These are phyloP conservation scores for Exophiala xenobiotica DNA, from an alignment of 2,329 filamentous ascomycete genomes.

Conservation along the genomic window DNA sequence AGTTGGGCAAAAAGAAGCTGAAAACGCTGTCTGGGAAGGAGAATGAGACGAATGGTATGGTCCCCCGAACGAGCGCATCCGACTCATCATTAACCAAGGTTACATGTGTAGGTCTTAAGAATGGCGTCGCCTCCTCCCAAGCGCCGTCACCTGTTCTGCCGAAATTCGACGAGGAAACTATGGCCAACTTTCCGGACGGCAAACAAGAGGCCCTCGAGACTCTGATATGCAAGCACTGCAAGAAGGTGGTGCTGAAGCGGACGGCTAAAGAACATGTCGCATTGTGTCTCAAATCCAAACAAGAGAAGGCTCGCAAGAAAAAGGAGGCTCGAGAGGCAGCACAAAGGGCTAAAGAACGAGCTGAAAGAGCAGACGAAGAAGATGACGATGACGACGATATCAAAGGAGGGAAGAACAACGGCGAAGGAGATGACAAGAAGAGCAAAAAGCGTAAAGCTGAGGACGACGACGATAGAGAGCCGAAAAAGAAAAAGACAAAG, in stretches of 20 bases:
- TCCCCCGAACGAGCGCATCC: not conserved
- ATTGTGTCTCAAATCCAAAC: slow-evolving; percentile 80
- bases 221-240: slow-evolving; percentile 90
- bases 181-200: slow-evolving; percentile 77
- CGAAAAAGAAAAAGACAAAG: slow-evolving; percentile 82
- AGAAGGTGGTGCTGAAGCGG: slow-evolving; percentile 76
- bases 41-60: slow-evolving; percentile 36
- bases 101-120: slow-evolving; percentile 17
- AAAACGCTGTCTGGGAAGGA: slow-evolving; percentile 41
- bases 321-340: slow-evolving; percentile 71
- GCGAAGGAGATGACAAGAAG: slow-evolving; percentile 27
- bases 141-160: slow-evolving; percentile 45
- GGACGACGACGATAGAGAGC: slow-evolving; percentile 58
- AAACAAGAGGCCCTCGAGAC: slow-evolving; percentile 53
- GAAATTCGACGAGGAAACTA: slow-evolving; percentile 70
- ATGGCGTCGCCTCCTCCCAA: slow-evolving; percentile 35
- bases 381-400: slow-evolving; percentile 43
- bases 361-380: slow-evolving; percentile 46
- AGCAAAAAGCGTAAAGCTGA: slow-evolving; percentile 34
- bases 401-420: slow-evolving; percentile 49
- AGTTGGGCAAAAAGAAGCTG: slow-evolving; percentile 46
- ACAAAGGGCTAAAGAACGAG: slow-evolving; percentile 58
- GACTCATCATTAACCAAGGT: not conserved
- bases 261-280: slow-evolving; percentile 77
- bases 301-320: slow-evolving; percentile 74